Evolutionary conservation across 2,329 filamentous ascomycete species (phyloP).

Genomic region (Diplocarpon mali): DNA sequence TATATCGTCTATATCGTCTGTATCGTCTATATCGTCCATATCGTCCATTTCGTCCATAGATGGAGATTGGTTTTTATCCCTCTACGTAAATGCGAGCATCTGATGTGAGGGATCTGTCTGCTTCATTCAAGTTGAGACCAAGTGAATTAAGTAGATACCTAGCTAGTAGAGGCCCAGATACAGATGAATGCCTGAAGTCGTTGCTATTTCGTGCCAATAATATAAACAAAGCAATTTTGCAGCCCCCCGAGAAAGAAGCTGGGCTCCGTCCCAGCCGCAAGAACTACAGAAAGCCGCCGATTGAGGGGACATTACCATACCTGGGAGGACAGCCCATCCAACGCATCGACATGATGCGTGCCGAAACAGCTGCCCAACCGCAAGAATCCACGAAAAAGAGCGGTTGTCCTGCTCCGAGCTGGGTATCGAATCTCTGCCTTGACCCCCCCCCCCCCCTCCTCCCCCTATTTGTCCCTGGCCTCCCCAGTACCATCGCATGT

Average conservation of each 20-base stretch:
- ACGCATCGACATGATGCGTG: constrained; percentile 10
- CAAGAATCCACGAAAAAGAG: constrained; percentile 17
- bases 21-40: no score
- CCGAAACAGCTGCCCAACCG: constrained; percentile 6
- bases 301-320: constrained; percentile 14
- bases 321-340: constrained; percentile 9
- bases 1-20: no score
- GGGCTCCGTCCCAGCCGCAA: constrained; percentile 9
- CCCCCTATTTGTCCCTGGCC: neutral
- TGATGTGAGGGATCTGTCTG: neutral
- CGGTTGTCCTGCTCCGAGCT: constrained; percentile 16
- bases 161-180: neutral
- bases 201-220: constrained; percentile 4
- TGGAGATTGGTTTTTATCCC: neutral
- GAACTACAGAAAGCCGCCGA: constrained; percentile 23
- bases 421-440: constrained; percentile 17
- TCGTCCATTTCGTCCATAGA: no score
- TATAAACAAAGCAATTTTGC: constrained; percentile 16
- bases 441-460: constrained; percentile 4
- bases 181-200: neutral
- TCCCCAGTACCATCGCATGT: constrained; percentile 9
- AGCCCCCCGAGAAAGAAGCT: constrained; percentile 10
- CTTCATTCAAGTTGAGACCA: neutral
- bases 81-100: neutral
- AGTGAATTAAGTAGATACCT: neutral